Percentiles rank a stretch among this genome's conserved stretches.
These are phyloP conservation scores for Alliaria petiolata DNA, from an alignment of 345 rosid genomes.

Conservation along the genomic window DNA sequence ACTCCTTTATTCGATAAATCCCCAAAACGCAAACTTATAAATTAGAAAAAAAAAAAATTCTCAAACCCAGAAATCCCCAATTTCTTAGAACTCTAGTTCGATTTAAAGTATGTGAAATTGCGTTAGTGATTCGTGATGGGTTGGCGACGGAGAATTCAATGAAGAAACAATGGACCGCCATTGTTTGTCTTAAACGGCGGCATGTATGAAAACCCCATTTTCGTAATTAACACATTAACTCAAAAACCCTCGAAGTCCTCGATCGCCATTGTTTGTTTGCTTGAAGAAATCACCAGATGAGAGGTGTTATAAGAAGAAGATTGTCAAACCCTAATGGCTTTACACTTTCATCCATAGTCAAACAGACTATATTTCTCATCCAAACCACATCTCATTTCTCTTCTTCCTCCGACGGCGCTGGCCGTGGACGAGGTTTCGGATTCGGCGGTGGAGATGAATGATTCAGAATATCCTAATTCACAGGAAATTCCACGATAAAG, in stretches of 20 bases:
- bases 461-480: too few species aligned
- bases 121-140: too few species aligned
- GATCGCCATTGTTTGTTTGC: slow-evolving; percentile 12
- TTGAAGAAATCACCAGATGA: slow-evolving; percentile 41
- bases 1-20: too few species aligned
- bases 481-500: too few species aligned
- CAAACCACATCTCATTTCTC: slow-evolving; percentile 49
- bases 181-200: background rate
- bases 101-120: too few species aligned
- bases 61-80: too few species aligned
- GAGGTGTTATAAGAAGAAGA: slow-evolving; percentile 52
- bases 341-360: slow-evolving; percentile 11
- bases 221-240: background rate
- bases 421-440: slow-evolving; percentile 40
- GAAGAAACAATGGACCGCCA: too few species aligned
- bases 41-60: too few species aligned
- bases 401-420: slow-evolving; percentile 45
- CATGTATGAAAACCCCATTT: background rate
- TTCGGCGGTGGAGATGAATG: slow-evolving; percentile 31
- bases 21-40: too few species aligned
- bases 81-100: too few species aligned
- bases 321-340: slow-evolving; percentile 37
- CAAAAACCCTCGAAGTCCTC: slow-evolving; percentile 5
- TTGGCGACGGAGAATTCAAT: too few species aligned
- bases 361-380: slow-evolving; percentile 24